Evolutionary conservation across 768 basidiomycete genomes (phyloP).

Genomic region (Trametes villosa): DNA sequence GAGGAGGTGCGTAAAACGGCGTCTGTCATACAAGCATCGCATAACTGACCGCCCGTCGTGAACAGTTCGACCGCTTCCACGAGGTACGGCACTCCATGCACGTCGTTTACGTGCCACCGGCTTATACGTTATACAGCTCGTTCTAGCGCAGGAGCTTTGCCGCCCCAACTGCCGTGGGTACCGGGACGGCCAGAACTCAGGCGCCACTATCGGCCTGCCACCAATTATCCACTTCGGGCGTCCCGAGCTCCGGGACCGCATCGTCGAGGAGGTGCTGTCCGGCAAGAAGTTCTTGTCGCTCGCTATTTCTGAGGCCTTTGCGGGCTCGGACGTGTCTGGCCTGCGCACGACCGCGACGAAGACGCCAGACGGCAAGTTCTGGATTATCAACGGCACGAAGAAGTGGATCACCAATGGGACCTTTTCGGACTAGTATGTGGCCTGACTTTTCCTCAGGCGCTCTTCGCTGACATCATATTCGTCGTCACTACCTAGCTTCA

Average conservation of each 20-base stretch:
- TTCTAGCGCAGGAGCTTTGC: slow-evolving; percentile 78
- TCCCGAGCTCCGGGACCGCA: slow-evolving; percentile 57
- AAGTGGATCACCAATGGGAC: slow-evolving; percentile 87
- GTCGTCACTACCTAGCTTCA: slow-evolving; percentile 28
- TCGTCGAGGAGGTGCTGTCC: slow-evolving; percentile 66
- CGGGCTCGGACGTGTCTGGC: slow-evolving; percentile 84
- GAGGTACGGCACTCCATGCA: slow-evolving; percentile 45
- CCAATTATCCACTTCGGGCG: slow-evolving; percentile 84
- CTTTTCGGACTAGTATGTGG: slow-evolving; percentile 42
- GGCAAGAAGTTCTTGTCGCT: slow-evolving; percentile 86
- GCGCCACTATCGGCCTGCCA: slow-evolving; percentile 83
- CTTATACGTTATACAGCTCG: slow-evolving; percentile 48
- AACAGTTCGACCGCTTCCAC: slow-evolving; percentile 85
- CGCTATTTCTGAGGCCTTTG: slow-evolving; percentile 89
- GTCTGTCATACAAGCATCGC: background rate
- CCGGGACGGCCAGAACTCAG: slow-evolving; percentile 76
- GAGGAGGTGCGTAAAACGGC: slow-evolving; percentile 57
- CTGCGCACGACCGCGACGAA: slow-evolving; percentile 78
- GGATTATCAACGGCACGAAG: slow-evolving; percentile 87
- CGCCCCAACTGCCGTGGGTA: slow-evolving; percentile 78
- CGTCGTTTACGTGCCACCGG: background rate
- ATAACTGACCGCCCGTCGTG: background rate
- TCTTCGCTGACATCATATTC: background rate
- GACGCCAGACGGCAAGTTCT: slow-evolving; percentile 80
- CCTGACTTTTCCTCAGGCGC: background rate